Evolutionary conservation across 1,139 yeast genomes (phyloP).

Genomic region (Nematodospora anomalae): DNA sequence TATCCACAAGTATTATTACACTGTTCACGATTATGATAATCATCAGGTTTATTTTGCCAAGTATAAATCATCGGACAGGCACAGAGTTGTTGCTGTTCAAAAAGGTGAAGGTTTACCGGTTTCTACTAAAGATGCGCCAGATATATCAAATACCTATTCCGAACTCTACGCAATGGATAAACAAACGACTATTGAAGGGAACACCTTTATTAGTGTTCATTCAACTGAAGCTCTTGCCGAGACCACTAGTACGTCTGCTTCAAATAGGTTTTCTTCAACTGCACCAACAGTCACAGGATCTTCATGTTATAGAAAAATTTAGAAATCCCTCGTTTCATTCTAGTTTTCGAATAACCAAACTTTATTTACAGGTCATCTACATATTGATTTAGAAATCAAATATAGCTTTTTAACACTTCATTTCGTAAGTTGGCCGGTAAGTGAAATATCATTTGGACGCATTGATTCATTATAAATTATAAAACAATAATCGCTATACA

Average conservation of each 20-base stretch:
- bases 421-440: too few species aligned
- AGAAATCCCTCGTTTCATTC: too few species aligned
- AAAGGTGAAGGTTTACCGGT: constrained; percentile 17
- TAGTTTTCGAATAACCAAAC: too few species aligned
- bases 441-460: too few species aligned
- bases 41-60: constrained; percentile 20
- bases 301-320: too few species aligned
- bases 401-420: too few species aligned
- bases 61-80: constrained; percentile 7
- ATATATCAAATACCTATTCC: constrained; percentile 17
- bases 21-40: constrained; percentile 23
- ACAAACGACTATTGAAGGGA: constrained; percentile 15
- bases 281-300: too few species aligned
- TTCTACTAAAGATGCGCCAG: constrained; percentile 18
- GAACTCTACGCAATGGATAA: constrained; percentile 15
- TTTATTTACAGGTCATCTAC: too few species aligned
- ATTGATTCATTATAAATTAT: too few species aligned
- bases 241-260: neutral
- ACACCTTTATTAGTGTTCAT: neutral
- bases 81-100: constrained; percentile 6
- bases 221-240: neutral
- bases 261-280: too few species aligned
- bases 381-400: too few species aligned
- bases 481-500: too few species aligned
- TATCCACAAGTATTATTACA: constrained; percentile 19